Evolutionary conservation across 805 yeast species (phyloP).

Genomic region (Starmerella lactis-condensi): DNA sequence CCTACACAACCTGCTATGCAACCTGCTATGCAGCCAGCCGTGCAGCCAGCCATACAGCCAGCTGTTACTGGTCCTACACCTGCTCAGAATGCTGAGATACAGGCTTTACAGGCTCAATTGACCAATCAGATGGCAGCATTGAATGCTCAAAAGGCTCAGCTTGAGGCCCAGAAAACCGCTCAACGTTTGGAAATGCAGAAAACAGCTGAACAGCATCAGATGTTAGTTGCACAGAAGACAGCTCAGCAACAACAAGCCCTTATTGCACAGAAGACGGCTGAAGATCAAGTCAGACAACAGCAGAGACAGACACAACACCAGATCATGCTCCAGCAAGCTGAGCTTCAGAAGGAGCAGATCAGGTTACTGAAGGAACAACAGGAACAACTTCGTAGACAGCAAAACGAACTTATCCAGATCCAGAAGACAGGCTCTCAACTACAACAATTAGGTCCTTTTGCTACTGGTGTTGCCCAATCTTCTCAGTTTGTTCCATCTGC

Average conservation of each 20-base stretch:
- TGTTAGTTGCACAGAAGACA: no score
- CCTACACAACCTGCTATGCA: conserved; percentile 3
- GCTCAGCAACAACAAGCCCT: conserved; percentile 7
- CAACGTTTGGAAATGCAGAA: conserved; percentile 2
- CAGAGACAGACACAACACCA: conserved; percentile 23
- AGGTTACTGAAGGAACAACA: conserved; percentile 18
- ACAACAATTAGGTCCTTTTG: conserved; percentile 23
- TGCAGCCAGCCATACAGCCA: no score
- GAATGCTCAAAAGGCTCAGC: conserved; percentile 2
- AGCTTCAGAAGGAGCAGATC: conserved; percentile 19
- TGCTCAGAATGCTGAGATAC: no score
- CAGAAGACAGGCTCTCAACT: conserved; percentile 17
- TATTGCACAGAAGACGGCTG: conserved; percentile 17
- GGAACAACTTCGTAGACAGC: conserved; percentile 16
- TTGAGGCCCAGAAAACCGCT: conserved; percentile 1
- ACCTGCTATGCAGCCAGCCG: conserved; percentile 5
- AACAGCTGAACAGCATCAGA: conserved; percentile 6
- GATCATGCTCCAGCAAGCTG: conserved; percentile 20
- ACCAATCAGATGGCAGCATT: conserved; percentile 12
- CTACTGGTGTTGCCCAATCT: conserved; percentile 25
- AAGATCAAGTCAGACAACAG: conserved; percentile 13
- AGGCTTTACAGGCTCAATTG: conserved; percentile 7
- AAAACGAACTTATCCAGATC: conserved; percentile 20
- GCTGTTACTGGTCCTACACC: no score
- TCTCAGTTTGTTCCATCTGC: conserved; percentile 19